phyloP scores from a whole-genome alignment of 2,329 filamentous ascomycete species.

The Cladosporium sp. region DNA sequence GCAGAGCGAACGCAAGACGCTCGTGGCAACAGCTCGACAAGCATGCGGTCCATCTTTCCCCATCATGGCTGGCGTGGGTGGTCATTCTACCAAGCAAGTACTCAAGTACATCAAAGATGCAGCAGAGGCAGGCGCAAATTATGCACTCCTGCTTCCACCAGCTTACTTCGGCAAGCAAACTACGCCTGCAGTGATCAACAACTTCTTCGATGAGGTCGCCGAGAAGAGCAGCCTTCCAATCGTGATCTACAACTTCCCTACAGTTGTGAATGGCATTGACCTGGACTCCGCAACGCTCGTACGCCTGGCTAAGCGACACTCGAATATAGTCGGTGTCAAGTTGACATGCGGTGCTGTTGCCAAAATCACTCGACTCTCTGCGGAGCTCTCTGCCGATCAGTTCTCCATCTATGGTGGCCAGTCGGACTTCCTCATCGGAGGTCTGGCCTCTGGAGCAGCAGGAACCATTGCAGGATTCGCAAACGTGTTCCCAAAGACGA shows the following conservation, averaged over 20 bases:
- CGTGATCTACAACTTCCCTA: constrained; percentile 73
- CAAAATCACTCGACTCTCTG: constrained; percentile 65
- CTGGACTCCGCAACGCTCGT: constrained; percentile 66
- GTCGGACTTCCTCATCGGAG: constrained; percentile 66
- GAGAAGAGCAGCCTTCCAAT: constrained; percentile 61
- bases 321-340: constrained; percentile 66
- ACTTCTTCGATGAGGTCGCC: constrained; percentile 54
- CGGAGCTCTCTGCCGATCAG: constrained; percentile 49
- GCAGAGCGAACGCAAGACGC: constrained; percentile 41
- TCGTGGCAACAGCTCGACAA: constrained; percentile 43
- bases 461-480: constrained; percentile 61
- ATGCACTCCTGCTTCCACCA: constrained; percentile 46
- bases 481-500: constrained; percentile 54
- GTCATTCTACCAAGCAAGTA: constrained; percentile 46
- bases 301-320: constrained; percentile 53
- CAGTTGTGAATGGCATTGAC: constrained; percentile 66
- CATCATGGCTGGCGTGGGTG: constrained; percentile 47
- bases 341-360: constrained; percentile 72
- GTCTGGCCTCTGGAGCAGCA: constrained; percentile 53
- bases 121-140: constrained; percentile 42
- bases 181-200: constrained; percentile 42
- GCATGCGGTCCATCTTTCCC: constrained; percentile 45
- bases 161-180: constrained; percentile 49
- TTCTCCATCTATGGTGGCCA: constrained; percentile 74
- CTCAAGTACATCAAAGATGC: constrained; percentile 47